These are phyloP conservation scores for Trypethelium eluteriae DNA, from an alignment of 495 filamentous ascomycete genomes.

Conservation along the genomic window DNA sequence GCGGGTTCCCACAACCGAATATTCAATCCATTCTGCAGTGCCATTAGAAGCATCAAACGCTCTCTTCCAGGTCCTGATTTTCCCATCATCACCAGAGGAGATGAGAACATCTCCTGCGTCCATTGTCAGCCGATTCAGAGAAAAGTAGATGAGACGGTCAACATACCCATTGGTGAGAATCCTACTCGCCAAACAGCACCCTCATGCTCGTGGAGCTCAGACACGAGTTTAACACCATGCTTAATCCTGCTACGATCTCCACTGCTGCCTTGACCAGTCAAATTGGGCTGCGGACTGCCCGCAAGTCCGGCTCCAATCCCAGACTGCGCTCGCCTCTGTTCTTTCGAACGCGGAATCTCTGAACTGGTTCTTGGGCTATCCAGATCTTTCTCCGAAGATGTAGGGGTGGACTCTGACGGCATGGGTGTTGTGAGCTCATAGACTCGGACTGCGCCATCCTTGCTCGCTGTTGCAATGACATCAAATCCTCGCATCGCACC, in stretches of 20 bases:
- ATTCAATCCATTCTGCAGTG: constrained; percentile 1
- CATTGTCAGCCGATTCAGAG: constrained; percentile 5
- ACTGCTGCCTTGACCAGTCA: constrained; percentile 16
- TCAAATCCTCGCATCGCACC: constrained; percentile 82
- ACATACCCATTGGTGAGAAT: constrained; percentile 34
- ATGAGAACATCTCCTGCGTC: constrained; percentile 32
- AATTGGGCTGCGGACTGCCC: constrained; percentile 31
- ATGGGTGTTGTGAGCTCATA: constrained; percentile 65
- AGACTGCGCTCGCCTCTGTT: constrained; percentile 31
- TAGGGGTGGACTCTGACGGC: constrained; percentile 5
- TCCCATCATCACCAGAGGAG: constrained; percentile 35
- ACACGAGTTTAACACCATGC: constrained; percentile 34
- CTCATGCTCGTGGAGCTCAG: constrained; percentile 32
- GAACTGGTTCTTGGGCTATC: constrained; percentile 18
- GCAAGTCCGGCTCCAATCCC: constrained; percentile 56
- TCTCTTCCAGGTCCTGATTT: constrained; percentile 34
- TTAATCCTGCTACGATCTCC: constrained; percentile 31
- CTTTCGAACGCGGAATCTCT: constrained; percentile 7
- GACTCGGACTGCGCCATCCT: constrained; percentile 80
- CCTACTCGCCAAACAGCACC: constrained; percentile 38
- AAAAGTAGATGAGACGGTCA: not conserved
- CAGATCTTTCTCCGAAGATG: not conserved
- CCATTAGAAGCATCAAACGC: constrained; percentile 26
- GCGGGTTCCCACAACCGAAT: constrained; percentile 2
- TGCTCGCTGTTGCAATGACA: constrained; percentile 82